Evolutionary conservation across 2,329 filamentous ascomycete species (phyloP).

Genomic region (Emmonsiellopsis sp.): DNA sequence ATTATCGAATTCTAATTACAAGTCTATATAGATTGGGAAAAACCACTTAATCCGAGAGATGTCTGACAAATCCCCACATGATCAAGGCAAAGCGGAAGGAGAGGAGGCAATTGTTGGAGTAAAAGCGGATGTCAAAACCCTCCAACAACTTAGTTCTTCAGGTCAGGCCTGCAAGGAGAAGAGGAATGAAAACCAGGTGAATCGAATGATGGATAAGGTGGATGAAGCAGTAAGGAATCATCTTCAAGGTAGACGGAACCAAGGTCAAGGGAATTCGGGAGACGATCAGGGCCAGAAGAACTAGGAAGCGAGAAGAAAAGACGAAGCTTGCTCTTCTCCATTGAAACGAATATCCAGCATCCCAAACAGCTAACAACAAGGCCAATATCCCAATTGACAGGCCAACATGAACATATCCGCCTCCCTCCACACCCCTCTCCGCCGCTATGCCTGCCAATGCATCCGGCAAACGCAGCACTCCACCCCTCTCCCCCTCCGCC

Average conservation of each 20-base stretch:
- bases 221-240: not conserved
- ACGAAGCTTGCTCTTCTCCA: too few species aligned
- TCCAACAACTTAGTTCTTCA: slow-evolving; percentile 8
- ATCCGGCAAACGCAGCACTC: slow-evolving; percentile 2
- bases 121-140: slow-evolving; percentile 6
- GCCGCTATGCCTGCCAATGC: slow-evolving; percentile 11
- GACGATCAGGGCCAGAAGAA: not conserved
- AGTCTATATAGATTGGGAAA: not conserved
- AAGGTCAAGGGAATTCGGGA: not conserved
- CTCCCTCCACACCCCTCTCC: slow-evolving; percentile 7
- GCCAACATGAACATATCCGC: slow-evolving; percentile 6
- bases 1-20: not conserved
- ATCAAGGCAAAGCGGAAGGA: slow-evolving; percentile 1
- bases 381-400: not conserved
- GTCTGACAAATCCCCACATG: not conserved
- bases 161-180: slow-evolving; percentile 5
- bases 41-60: not conserved
- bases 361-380: slow-evolving; percentile 22
- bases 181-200: not conserved
- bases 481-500: not conserved
- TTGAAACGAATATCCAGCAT: slow-evolving; percentile 15
- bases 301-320: not conserved
- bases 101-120: slow-evolving; percentile 6
- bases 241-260: not conserved
- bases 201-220: not conserved